Evolutionary conservation across 2,329 filamentous ascomycete species (phyloP).

Genomic region (Aspergillus niger): DNA sequence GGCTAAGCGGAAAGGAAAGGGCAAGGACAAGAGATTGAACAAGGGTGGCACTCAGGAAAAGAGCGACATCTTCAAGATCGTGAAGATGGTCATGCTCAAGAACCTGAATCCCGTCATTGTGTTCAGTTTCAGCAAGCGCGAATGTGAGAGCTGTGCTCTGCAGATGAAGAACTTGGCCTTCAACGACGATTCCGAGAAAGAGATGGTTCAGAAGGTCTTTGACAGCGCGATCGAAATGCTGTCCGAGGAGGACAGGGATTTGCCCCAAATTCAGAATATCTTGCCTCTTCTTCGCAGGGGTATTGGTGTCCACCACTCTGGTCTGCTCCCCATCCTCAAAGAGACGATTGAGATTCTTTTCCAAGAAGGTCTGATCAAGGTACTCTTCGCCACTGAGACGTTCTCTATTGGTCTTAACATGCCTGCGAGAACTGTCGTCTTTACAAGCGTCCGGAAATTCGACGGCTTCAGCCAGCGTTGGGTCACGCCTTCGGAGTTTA

Average conservation of each 20-base stretch:
- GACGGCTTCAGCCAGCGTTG: slow-evolving; percentile 80
- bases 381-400: slow-evolving; percentile 95
- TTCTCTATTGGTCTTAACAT: slow-evolving; percentile 99
- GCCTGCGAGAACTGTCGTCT: slow-evolving; percentile 99
- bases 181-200: slow-evolving; percentile 94
- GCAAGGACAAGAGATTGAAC: slow-evolving; percentile 88
- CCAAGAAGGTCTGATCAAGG: slow-evolving; percentile 96
- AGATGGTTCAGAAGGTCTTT: slow-evolving; percentile 92
- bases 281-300: slow-evolving; percentile 85
- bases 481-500: slow-evolving; percentile 92
- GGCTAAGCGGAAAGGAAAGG: slow-evolving; percentile 80
- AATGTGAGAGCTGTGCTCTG: slow-evolving; percentile 88
- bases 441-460: slow-evolving; percentile 93
- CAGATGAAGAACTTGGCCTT: slow-evolving; percentile 85
- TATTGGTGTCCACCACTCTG: slow-evolving; percentile 96
- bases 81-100: slow-evolving; percentile 98
- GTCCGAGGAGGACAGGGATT: slow-evolving; percentile 82
- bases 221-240: slow-evolving; percentile 88
- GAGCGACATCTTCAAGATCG: slow-evolving; percentile 93
- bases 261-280: slow-evolving; percentile 89
- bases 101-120: slow-evolving; percentile 98
- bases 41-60: slow-evolving; percentile 75
- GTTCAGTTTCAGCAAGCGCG: slow-evolving; percentile 98
- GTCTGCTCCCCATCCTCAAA: slow-evolving; percentile 90
- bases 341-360: slow-evolving; percentile 99